These are phyloP conservation scores for Peterozyma toletana DNA, from an alignment of 805 yeast species.

Conservation along the genomic window DNA sequence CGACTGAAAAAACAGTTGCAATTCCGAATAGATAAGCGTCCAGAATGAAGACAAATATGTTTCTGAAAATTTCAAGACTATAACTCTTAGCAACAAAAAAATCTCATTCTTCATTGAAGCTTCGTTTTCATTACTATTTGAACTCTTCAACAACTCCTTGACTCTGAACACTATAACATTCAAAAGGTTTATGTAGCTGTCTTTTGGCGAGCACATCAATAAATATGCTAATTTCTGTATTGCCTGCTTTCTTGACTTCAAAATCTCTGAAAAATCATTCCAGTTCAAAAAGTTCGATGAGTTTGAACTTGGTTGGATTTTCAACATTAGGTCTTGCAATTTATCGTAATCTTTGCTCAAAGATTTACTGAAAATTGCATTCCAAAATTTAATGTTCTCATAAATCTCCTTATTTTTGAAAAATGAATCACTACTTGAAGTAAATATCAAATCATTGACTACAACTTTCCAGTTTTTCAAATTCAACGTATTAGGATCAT, in stretches of 20 bases:
- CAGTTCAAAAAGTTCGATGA: slow-evolving; percentile 64
- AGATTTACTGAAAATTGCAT: slow-evolving; percentile 54
- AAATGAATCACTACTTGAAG: slow-evolving; percentile 11
- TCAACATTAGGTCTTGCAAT: slow-evolving; percentile 41
- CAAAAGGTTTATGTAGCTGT: slow-evolving; percentile 42
- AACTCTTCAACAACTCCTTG: slow-evolving; percentile 33
- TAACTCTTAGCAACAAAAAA: slow-evolving; percentile 54
- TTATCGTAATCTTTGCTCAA: slow-evolving; percentile 54
- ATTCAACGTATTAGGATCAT: slow-evolving; percentile 9
- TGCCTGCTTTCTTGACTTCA: slow-evolving; percentile 38
- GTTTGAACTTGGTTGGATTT: slow-evolving; percentile 41
- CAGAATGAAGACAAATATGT: slow-evolving; percentile 63
- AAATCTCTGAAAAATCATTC: slow-evolving; percentile 56
- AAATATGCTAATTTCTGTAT: slow-evolving; percentile 61
- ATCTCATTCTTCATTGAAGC: slow-evolving; percentile 32
- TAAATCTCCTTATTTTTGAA: neutral
- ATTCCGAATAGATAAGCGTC: slow-evolving; percentile 56
- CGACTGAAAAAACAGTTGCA: slow-evolving; percentile 42
- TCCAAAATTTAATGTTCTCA: slow-evolving; percentile 33
- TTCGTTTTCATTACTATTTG: slow-evolving; percentile 24
- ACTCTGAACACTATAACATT: slow-evolving; percentile 39
- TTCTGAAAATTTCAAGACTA: slow-evolving; percentile 55
- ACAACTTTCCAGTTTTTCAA: slow-evolving; percentile 56
- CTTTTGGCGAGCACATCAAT: slow-evolving; percentile 52
- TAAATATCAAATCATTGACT: slow-evolving; percentile 51